Evolutionary conservation across 1,284 basidiomycete species (phyloP).

Genomic region (Phlebopus sp.): DNA sequence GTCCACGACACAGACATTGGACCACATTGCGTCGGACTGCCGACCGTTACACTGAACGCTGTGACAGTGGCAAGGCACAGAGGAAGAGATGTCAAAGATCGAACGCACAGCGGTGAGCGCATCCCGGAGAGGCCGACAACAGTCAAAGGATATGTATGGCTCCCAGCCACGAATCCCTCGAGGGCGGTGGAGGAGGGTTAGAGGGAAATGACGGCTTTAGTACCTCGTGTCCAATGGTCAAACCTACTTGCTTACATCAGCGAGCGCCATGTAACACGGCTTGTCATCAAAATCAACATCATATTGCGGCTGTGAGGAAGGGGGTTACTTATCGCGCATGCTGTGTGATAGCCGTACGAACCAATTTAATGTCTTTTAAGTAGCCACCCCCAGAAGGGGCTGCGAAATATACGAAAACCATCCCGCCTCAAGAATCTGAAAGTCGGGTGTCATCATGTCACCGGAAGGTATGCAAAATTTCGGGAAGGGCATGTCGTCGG

Average conservation of each 20-base stretch:
- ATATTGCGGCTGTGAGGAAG: background rate
- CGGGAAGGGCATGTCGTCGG: background rate
- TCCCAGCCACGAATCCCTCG: conserved; percentile 7
- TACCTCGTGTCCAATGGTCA: conserved; percentile 1
- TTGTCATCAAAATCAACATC: background rate
- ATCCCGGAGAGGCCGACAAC: conserved; percentile 22
- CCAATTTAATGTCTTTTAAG: too few relatives aligned
- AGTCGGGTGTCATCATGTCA: background rate
- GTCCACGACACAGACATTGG: conserved; percentile 58
- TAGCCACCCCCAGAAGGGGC: too few relatives aligned
- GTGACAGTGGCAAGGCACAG: conserved; percentile 22
- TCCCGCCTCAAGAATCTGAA: too few relatives aligned
- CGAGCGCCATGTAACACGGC: too few relatives aligned
- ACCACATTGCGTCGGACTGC: conserved; percentile 57
- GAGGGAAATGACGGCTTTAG: conserved; percentile 3
- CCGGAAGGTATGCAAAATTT: background rate
- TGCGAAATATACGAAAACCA: too few relatives aligned
- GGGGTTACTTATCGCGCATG: background rate
- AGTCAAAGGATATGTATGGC: background rate
- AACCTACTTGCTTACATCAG: background rate
- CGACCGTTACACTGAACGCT: conserved; percentile 55
- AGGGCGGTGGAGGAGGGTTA: conserved; percentile 2
- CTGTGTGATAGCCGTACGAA: background rate
- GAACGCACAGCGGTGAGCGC: conserved; percentile 14
- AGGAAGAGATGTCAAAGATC: conserved; percentile 19